Percentiles rank a stretch among this genome's conserved stretches.
Evolutionary conservation across 2,329 filamentous ascomycete genomes (phyloP).

Genomic region (Venturiaceae sp.): DNA sequence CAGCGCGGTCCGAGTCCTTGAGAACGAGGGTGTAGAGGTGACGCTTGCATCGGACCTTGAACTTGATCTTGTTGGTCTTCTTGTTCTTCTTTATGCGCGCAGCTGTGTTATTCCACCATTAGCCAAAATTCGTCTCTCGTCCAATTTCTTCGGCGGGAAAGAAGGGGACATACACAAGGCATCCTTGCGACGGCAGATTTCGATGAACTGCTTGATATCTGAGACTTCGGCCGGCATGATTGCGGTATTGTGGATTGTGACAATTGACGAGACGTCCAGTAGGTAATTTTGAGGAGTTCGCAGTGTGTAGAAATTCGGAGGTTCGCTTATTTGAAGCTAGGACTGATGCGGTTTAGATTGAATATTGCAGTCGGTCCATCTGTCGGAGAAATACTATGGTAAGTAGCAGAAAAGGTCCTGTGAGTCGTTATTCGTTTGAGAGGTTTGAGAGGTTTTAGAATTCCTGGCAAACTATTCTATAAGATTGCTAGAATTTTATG

Average conservation of each 20-base stretch:
- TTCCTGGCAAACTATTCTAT: no score
- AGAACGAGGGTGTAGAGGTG: conserved; percentile 97
- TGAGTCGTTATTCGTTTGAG: no score
- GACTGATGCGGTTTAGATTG: not conserved
- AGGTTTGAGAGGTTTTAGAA: no score
- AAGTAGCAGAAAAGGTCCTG: no score
- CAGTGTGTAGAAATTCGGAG: not conserved
- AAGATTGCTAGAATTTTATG: no score
- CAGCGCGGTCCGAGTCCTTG: conserved; percentile 98
- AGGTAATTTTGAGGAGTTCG: not conserved
- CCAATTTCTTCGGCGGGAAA: not conserved
- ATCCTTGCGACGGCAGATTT: conserved; percentile 99
- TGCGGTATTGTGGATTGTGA: conserved; percentile 33
- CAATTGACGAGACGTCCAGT: not conserved
- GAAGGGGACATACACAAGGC: conserved; percentile 74
- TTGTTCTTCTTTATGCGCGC: conserved; percentile 73
- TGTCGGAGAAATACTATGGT: no score
- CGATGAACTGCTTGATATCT: conserved; percentile 99
- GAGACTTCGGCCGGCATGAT: conserved; percentile 98
- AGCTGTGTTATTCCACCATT: conserved; percentile 23
- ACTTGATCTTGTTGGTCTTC: conserved; percentile 90
- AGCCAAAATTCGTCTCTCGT: not conserved
- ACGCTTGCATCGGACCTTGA: conserved; percentile 98
- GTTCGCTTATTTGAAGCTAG: not conserved
- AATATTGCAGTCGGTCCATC: not conserved